Evolutionary conservation across 2,329 filamentous ascomycete genomes (phyloP).

Genomic region (Chaetomium globosum): DNA sequence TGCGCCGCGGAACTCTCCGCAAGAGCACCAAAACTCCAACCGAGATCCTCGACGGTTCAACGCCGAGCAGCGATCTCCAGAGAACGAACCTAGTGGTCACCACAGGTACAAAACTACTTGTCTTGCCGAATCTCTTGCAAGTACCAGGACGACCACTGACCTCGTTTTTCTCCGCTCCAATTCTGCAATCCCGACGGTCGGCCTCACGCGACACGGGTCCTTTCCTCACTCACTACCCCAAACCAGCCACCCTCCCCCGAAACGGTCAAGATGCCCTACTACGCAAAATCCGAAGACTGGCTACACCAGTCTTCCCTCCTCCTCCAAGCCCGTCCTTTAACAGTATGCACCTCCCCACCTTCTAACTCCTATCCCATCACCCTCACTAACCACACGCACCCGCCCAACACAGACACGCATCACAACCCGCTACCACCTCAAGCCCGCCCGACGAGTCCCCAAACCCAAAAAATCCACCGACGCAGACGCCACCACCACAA

Average conservation of each 20-base stretch:
- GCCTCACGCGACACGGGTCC: background rate
- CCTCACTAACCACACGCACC: constrained; percentile 13
- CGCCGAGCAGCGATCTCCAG: background rate
- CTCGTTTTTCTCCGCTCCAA: background rate
- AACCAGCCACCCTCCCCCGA: background rate
- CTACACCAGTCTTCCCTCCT: constrained; percentile 84
- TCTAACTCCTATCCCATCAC: constrained; percentile 15
- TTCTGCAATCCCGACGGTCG: background rate
- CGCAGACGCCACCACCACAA: constrained; percentile 36
- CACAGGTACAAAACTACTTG: background rate
- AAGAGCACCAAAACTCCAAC: constrained; percentile 27
- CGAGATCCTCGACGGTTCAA: constrained; percentile 12
- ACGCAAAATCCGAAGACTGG: constrained; percentile 85
- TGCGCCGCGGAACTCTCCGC: constrained; percentile 16
- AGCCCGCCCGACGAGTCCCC: constrained; percentile 45
- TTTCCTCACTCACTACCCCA: background rate
- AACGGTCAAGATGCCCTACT: constrained; percentile 46
- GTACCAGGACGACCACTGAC: background rate
- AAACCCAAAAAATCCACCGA: constrained; percentile 37
- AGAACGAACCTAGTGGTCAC: background rate
- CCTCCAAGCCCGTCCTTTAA: constrained; percentile 80
- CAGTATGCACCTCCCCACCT: constrained; percentile 59
- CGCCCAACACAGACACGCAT: constrained; percentile 69
- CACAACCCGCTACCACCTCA: constrained; percentile 87
- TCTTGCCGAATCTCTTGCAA: no score